Evolutionary conservation across 2,329 filamentous ascomycete genomes (phyloP).

Genomic region (Chaetothyriales sp.): DNA sequence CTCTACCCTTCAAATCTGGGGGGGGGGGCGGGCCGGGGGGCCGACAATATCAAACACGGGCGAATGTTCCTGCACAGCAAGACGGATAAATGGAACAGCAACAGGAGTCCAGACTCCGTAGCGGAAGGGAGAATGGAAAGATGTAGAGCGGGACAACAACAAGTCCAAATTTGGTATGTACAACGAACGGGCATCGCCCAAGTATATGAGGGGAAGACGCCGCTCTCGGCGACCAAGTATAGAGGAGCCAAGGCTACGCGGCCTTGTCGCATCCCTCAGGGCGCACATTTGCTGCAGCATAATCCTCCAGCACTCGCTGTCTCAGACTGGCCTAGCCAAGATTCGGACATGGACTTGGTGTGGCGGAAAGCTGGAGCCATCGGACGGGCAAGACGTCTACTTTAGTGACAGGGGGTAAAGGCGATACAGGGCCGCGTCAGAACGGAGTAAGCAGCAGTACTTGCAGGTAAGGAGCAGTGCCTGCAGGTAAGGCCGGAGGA

Average conservation of each 20-base stretch:
- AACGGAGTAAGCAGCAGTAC: not conserved
- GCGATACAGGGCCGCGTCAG: not conserved
- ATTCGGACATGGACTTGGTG: not conserved
- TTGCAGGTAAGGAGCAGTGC: not conserved
- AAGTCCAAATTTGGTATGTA: not conserved
- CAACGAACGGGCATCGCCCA: not conserved
- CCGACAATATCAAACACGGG: conserved; percentile 10
- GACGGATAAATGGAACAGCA: not conserved
- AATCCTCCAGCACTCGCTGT: too few species aligned
- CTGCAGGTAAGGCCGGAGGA: not conserved
- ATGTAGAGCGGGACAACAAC: not conserved
- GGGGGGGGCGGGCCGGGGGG: too few species aligned
- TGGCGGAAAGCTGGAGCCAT: not conserved
- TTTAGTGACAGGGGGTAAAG: not conserved
- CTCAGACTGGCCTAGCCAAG: not conserved
- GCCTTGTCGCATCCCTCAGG: not conserved
- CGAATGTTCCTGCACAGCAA: conserved; percentile 8
- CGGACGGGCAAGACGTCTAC: not conserved
- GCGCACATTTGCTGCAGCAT: too few species aligned
- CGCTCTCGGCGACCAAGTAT: not conserved
- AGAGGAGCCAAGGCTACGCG: not conserved
- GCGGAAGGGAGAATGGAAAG: not conserved
- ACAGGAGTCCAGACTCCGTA: not conserved
- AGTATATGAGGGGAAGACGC: not conserved
- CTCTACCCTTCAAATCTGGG: conserved; percentile 4